Evolutionary conservation across 768 basidiomycete genomes (phyloP).

Genomic region (Phlebiopsis flavidoalba): DNA sequence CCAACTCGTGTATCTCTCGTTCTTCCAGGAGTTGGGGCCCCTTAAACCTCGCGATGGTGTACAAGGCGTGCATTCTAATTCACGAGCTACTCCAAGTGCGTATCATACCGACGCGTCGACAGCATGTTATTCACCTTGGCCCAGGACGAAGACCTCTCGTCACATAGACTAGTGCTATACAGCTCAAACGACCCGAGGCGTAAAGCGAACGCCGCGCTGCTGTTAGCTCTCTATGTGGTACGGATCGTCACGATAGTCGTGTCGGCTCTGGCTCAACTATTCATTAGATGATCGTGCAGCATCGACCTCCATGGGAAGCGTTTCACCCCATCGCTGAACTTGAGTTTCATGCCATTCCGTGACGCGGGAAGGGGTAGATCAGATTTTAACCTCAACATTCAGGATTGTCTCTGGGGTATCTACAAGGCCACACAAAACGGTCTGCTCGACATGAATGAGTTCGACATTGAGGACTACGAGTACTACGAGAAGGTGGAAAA

Average conservation of each 20-base stretch:
- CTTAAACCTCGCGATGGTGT: conserved; percentile 87
- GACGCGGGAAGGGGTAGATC: conserved; percentile 92
- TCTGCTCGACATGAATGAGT: conserved; percentile 91
- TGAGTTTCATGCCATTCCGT: conserved; percentile 92
- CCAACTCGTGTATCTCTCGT: conserved; percentile 86
- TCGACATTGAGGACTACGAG: conserved; percentile 90
- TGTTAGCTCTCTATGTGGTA: conserved; percentile 91
- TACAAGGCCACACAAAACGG: conserved; percentile 91
- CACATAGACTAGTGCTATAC: conserved; percentile 82
- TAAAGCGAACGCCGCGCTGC: conserved; percentile 92
- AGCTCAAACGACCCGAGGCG: conserved; percentile 78
- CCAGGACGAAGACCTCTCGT: conserved; percentile 69
- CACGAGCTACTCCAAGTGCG: conserved; percentile 81
- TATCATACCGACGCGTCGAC: conserved; percentile 1
- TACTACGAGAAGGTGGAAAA: conserved; percentile 94
- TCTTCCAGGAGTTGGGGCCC: conserved; percentile 94
- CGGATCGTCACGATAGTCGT: conserved; percentile 26
- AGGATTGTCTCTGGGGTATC: conserved; percentile 85
- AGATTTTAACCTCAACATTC: conserved; percentile 90
- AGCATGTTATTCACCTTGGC: conserved; percentile 3
- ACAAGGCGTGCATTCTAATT: conserved; percentile 87
- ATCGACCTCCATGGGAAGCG: conserved; percentile 88
- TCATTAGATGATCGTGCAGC: conserved; percentile 83
- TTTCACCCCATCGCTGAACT: conserved; percentile 90
- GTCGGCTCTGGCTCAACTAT: background rate